Evolutionary conservation across 2,329 filamentous ascomycete species (phyloP).

Genomic region (Aureobasidium subglaciale): DNA sequence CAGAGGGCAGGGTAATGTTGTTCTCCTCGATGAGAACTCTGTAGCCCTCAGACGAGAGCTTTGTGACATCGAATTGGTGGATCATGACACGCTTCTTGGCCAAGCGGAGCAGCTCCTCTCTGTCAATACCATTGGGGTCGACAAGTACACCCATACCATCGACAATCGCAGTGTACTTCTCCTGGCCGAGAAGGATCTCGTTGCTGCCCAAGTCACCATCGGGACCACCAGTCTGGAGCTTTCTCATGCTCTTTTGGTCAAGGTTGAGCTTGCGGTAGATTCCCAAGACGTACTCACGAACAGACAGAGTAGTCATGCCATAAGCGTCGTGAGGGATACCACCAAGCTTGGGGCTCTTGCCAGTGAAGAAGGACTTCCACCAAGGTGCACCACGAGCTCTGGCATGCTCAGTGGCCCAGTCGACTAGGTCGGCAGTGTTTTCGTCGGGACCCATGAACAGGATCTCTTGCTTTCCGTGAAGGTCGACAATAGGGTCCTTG

Average conservation of each 20-base stretch:
- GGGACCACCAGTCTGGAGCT: constrained; percentile 95
- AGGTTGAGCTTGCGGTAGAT: constrained; percentile 95
- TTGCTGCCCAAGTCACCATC: constrained; percentile 97
- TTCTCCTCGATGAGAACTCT: constrained; percentile 86
- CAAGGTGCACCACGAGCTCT: constrained; percentile 80
- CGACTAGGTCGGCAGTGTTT: constrained; percentile 93
- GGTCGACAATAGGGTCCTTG: constrained; percentile 96
- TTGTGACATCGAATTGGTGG: constrained; percentile 72
- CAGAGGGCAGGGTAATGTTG: constrained; percentile 78
- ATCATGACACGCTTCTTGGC: constrained; percentile 89
- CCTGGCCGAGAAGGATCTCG: constrained; percentile 90
- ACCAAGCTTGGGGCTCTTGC: constrained; percentile 91
- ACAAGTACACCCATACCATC: constrained; percentile 93
- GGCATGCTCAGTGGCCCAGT: constrained; percentile 98
- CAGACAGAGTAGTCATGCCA: constrained; percentile 95
- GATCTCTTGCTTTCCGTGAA: constrained; percentile 92
- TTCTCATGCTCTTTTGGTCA: constrained; percentile 74
- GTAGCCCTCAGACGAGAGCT: constrained; percentile 82
- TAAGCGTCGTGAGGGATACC: constrained; percentile 95
- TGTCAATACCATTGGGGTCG: constrained; percentile 83
- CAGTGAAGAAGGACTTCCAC: constrained; percentile 99
- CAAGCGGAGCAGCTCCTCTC: constrained; percentile 71
- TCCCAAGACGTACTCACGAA: constrained; percentile 90
- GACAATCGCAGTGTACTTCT: constrained; percentile 93
- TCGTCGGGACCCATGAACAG: constrained; percentile 98